Conservation (phyloP, 441 rosid genomes). For the Euphorbia schlechtendalii region DNA sequence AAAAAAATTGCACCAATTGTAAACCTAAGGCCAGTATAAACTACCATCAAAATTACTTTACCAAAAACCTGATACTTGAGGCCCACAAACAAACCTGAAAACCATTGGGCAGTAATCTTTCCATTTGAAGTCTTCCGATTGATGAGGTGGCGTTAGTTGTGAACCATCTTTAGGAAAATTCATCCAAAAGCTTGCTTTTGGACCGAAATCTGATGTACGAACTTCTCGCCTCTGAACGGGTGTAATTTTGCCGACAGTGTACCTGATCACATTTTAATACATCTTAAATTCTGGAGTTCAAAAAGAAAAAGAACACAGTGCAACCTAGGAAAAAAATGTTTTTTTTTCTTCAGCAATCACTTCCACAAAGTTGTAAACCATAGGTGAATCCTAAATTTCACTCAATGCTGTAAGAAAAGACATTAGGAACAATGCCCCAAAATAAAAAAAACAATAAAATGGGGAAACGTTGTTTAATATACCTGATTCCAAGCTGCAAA, state of each 20-base stretch:
- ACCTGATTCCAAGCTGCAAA: slow-evolving; percentile 98
- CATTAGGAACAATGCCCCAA: too few relatives aligned
- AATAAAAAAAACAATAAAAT: not conserved
- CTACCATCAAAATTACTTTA: not conserved
- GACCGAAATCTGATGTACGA: slow-evolving; percentile 83
- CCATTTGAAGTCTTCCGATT: slow-evolving; percentile 91
- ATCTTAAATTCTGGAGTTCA: slow-evolving; percentile 17
- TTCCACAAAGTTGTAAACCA: slow-evolving; percentile 14
- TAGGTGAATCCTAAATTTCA: not conserved
- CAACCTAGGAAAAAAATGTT: slow-evolving; percentile 4
- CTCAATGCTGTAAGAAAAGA: too few relatives aligned
- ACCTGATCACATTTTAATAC: slow-evolving; percentile 42
- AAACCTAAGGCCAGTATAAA: not conserved
- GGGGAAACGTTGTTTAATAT: not conserved
- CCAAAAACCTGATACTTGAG: slow-evolving; percentile 5
- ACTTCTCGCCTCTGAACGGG: slow-evolving; percentile 93
- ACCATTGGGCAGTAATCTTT: slow-evolving; percentile 99
- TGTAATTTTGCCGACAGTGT: slow-evolving; percentile 95
- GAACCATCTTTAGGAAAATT: slow-evolving; percentile 88
- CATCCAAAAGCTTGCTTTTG: slow-evolving; percentile 96
- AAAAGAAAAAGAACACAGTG: slow-evolving; percentile 11
- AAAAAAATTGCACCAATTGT: not conserved
- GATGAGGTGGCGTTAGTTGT: slow-evolving; percentile 86
- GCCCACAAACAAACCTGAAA: slow-evolving; percentile 60
- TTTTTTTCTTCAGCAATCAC: not conserved